Base-by-base conservation (phyloP, 768 basidiomycete species). In the Nidula microcarpa region DNA sequence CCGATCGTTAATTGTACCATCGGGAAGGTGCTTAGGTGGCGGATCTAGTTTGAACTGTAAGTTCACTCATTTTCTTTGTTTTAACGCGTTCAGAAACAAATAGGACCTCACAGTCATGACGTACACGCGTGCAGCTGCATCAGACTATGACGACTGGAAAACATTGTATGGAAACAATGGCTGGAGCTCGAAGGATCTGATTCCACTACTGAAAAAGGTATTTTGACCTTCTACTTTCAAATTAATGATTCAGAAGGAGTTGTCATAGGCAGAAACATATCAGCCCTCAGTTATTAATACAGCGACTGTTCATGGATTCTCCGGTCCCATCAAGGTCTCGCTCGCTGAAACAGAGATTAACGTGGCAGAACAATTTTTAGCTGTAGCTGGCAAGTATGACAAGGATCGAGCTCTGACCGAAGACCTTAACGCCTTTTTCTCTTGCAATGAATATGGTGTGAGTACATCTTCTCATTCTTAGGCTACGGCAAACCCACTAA, bases 121-220 rank as follows among this genome's bases (percentile, higher is more conserved):
- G 73, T 87, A 86, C 55, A 79, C 75, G 0, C 77, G 86, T 18
- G 77, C 82, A 11, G 65, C 80, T 8, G 78, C 81, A 1, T 85
- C 84, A 0, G 86, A 88, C 60, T 86, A 80, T 47, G 82, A 88
- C 55, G 81, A 81, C 47, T 87, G 85, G 86, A 77, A 79, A 59
- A 67, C 54, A 0, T 61, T 70, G 2, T 64, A 79, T 30, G 72
- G 71, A 4, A 86, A 86, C 60, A 65, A 75, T 1, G 86, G 85
- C 1, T 88, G 86, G 86, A 72, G 82, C 4, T 79, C 81, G 0
- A 68, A 73, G 47, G 69, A 80, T 32, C 60, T 88, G 4, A 76
- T 87, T 33, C 85, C 85, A 0, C 66, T 86, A 11, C 56, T 85
- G 33, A 78, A 70, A 56, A 85, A 86, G 75, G 86, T 80, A 52